Evolutionary conservation across 257 asterid species (phyloP).

Genomic region (Vinca minor): DNA sequence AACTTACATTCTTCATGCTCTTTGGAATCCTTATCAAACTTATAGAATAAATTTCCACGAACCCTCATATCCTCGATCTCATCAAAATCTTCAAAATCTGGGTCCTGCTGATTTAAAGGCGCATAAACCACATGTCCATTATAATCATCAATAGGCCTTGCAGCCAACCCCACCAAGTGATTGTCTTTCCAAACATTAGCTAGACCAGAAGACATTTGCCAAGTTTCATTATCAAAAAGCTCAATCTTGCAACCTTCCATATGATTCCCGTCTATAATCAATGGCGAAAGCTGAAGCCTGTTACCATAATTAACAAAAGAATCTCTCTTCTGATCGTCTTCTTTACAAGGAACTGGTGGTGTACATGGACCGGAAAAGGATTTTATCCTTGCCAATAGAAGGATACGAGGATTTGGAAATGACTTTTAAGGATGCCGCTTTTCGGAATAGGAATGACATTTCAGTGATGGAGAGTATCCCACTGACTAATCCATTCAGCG

Average conservation of each 20-base stretch:
- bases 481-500: too few relatives aligned
- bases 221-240: conserved; percentile 50
- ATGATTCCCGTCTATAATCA: conserved; percentile 25
- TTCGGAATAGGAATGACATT: conserved; percentile 4
- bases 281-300: conserved; percentile 47
- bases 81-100: conserved; percentile 51
- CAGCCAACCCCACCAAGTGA: conserved; percentile 13
- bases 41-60: conserved; percentile 62
- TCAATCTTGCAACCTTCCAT: conserved; percentile 42
- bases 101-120: conserved; percentile 21
- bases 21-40: conserved; percentile 68
- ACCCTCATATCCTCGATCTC: conserved; percentile 76
- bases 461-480: not conserved
- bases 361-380: not conserved
- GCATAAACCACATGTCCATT: conserved; percentile 12
- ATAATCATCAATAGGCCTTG: conserved; percentile 15
- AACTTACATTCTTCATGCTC: conserved; percentile 66
- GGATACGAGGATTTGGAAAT: not conserved
- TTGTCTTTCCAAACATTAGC: conserved; percentile 53
- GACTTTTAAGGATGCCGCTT: not conserved
- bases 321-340: conserved; percentile 11
- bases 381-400: not conserved
- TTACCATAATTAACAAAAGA: conserved; percentile 16
- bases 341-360: conserved; percentile 5
- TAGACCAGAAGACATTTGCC: conserved; percentile 61